Base-by-base conservation (phyloP, 2,329 filamentous ascomycete species). In the Ceratocystis cubensis region DNA sequence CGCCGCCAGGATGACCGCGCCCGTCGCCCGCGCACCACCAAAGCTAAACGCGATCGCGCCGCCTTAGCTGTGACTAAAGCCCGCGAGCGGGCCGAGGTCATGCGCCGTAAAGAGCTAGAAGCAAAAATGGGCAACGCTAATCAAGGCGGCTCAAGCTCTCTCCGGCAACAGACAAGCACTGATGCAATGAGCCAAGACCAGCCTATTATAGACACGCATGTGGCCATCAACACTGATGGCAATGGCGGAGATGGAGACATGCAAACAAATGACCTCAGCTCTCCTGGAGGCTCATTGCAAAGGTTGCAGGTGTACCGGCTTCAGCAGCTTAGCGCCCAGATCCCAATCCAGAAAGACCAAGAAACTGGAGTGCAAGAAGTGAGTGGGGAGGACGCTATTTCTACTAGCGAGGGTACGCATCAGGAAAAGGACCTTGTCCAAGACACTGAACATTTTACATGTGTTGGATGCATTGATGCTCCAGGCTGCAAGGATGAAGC, bases 1-100 rank as follows among this genome's bases (percentile, higher is more conserved):
- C 59, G 66, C n/a, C 66, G 66, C 28, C 66, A 68, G 56, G 66
- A 68, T 25, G 66, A 68, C 25, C 66, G 66, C 41, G 66, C 66
- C 20, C 66, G 66, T 7, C 66, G 66, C 37, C 66, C 66, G 4
- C 66, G 66, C n/a, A 68, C 66, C 28, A 68, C 64, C n/a, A 68
- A 68, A 59, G 66, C 66, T 8, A 68, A 68, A 56, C 64, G 64
- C 5, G 66, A 68, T n/a, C 66, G 66, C 30, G 66, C 66, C 30
- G 66, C 66, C n/a, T 41, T 68, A 10, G 64, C 64, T 6, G 61
- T 68, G 15, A 68, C 66, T 1, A 66, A 66, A 41, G 66, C 64
- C 57, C 66, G 66, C 22, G 66, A 68, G 37, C 44, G 45, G 25
- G 64, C 66, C 30, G 66, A 64, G 3, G 50, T 20, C n/a, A 41